Conservation (phyloP, 2,329 filamentous ascomycete species). For the Colletotrichum truncatum region DNA sequence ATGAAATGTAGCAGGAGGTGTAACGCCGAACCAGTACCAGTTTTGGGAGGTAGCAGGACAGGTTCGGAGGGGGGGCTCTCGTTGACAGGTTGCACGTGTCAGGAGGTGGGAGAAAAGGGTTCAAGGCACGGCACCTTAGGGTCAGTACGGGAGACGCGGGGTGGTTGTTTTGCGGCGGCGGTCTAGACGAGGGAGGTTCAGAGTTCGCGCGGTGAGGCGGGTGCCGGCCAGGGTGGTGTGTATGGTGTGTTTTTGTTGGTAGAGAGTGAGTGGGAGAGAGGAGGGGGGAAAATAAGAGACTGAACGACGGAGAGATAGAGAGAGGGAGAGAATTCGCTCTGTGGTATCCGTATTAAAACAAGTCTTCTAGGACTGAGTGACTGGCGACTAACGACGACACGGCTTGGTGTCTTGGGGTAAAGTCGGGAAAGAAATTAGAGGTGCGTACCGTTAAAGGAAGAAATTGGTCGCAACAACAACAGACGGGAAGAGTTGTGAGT, state of each 20-base stretch:
- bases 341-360: conserved; percentile 25
- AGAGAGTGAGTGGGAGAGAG: conserved; percentile 30
- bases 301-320: conserved; percentile 1
- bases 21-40: conserved; percentile 28
- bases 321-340: background rate
- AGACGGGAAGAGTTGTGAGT: conserved; percentile 8
- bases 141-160: conserved; percentile 24
- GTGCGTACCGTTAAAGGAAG: conserved; percentile 14
- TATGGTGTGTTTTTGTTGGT: conserved; percentile 11
- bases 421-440: conserved; percentile 1
- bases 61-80: conserved; percentile 22
- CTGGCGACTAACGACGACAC: background rate
- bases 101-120: conserved; percentile 29
- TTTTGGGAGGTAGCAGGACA: conserved; percentile 18
- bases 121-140: conserved; percentile 21
- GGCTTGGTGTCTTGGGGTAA: background rate
- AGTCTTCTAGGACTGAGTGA: background rate
- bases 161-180: conserved; percentile 6
- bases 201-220: conserved; percentile 15
- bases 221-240: conserved; percentile 7
- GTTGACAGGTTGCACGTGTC: conserved; percentile 30
- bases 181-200: conserved; percentile 11
- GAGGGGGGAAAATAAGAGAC: conserved; percentile 30
- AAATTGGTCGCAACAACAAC: conserved; percentile 13
- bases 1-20: conserved; percentile 26